Evolutionary conservation across 306 rosid genomes (phyloP).

Genomic region (Quercus glauca): DNA sequence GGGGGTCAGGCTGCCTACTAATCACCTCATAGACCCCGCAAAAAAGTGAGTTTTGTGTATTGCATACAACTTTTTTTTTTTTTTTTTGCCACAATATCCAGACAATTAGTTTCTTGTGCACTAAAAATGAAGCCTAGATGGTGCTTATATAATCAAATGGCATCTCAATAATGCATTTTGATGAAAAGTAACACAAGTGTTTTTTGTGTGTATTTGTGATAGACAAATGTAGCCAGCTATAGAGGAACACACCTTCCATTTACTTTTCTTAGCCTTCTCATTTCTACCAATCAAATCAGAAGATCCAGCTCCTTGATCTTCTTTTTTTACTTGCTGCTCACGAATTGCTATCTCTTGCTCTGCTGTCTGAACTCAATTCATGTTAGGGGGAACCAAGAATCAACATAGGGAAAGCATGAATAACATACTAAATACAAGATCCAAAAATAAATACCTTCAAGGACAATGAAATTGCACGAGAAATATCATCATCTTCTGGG

Average conservation of each 20-base stretch:
- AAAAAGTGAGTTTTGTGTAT: too few species aligned
- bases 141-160: neutral
- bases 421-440: neutral
- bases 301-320: constrained; percentile 21
- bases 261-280: constrained; percentile 25
- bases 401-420: constrained; percentile 19
- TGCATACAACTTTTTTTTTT: too few species aligned
- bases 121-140: neutral
- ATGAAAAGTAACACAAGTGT: constrained; percentile 1
- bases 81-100: neutral
- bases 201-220: neutral
- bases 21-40: too few species aligned
- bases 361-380: constrained; percentile 56
- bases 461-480: constrained; percentile 73
- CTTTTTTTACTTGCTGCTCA: constrained; percentile 24
- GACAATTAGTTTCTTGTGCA: neutral
- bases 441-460: constrained; percentile 46
- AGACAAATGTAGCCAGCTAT: constrained; percentile 7
- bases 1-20: too few species aligned
- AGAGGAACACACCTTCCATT: constrained; percentile 46
- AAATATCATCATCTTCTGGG: constrained; percentile 65
- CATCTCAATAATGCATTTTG: neutral
- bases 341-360: constrained; percentile 57
- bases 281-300: constrained; percentile 13
- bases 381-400: constrained; percentile 22